These are phyloP conservation scores for Colletotrichum noveboracense DNA, from an alignment of 2,329 filamentous ascomycete genomes.

Conservation along the genomic window DNA sequence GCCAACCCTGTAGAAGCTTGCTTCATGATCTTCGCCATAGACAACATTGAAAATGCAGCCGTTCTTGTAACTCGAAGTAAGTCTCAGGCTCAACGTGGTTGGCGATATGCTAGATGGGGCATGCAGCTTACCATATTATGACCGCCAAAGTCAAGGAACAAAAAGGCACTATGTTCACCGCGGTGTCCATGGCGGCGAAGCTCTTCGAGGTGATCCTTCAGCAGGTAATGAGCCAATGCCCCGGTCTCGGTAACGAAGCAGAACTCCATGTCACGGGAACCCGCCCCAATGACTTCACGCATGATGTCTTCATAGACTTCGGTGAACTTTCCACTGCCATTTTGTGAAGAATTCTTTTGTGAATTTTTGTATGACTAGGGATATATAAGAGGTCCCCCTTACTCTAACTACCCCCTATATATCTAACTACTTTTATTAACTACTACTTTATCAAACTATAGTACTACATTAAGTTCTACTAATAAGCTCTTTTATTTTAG, in stretches of 20 bases:
- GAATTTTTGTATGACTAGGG: too few relatives aligned
- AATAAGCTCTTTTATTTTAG: too few relatives aligned
- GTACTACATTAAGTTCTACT: too few relatives aligned
- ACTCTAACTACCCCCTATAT: too few relatives aligned
- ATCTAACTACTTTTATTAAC: too few relatives aligned
- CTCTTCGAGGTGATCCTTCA: not conserved
- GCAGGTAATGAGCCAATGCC: conserved; percentile 1
- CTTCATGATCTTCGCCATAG: not conserved
- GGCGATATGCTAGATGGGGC: not conserved
- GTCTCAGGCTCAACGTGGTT: not conserved
- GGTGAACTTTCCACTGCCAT: too few relatives aligned
- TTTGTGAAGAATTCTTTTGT: too few relatives aligned
- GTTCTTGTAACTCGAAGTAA: not conserved
- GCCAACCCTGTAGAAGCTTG: not conserved
- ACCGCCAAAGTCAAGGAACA: conserved; percentile 16
- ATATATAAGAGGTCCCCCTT: too few relatives aligned
- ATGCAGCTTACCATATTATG: conserved; percentile 13
- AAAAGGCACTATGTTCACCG: not conserved
- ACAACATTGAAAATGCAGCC: conserved; percentile 6
- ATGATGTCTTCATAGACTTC: not conserved
- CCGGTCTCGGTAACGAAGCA: conserved; percentile 2
- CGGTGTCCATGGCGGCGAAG: not conserved
- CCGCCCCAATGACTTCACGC: not conserved
- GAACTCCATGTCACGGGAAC: not conserved
- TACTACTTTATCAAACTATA: too few relatives aligned